phyloP scores from a whole-genome alignment of 305 asterid genomes.

The Caryopteris hybrid region DNA sequence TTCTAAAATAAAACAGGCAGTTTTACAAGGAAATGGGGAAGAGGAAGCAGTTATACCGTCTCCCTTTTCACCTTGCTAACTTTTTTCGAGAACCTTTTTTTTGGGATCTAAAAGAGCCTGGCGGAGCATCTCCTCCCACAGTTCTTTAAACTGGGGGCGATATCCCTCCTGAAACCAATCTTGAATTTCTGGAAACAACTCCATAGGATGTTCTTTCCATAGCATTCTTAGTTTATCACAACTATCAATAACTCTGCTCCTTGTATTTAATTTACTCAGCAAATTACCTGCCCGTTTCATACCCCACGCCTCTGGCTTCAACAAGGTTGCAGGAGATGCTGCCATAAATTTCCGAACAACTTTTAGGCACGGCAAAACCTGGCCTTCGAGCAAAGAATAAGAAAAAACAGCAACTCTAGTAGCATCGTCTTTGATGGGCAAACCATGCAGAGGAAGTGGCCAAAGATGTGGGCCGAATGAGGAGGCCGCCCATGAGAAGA shows the following conservation, averaged over 20 bases:
- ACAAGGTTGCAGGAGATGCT: slow-evolving; percentile 55
- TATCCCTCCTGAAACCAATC: slow-evolving; percentile 64
- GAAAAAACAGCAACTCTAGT: slow-evolving; percentile 53
- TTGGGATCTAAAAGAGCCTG: slow-evolving; percentile 33
- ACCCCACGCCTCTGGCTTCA: slow-evolving; percentile 72
- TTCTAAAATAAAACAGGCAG: not conserved
- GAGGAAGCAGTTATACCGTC: not conserved
- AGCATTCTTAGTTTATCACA: slow-evolving; percentile 37
- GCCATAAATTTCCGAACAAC: slow-evolving; percentile 43
- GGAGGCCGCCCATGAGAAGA: slow-evolving; percentile 59
- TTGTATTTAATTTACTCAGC: slow-evolving; percentile 38
- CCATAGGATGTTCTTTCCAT: slow-evolving; percentile 48
- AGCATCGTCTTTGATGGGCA: slow-evolving; percentile 47
- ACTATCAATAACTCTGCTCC: slow-evolving; percentile 42
- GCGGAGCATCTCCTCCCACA: slow-evolving; percentile 52
- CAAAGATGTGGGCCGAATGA: slow-evolving; percentile 81
- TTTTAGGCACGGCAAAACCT: slow-evolving; percentile 73
- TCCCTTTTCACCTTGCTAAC: slow-evolving; percentile 26
- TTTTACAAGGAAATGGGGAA: no score
- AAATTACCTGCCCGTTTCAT: slow-evolving; percentile 63
- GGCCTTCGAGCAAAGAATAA: slow-evolving; percentile 65
- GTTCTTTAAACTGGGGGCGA: slow-evolving; percentile 30
- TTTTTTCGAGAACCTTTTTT: slow-evolving; percentile 30
- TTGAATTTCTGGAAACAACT: slow-evolving; percentile 42
- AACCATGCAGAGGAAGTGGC: slow-evolving; percentile 60